Base-by-base conservation (phyloP, 2,329 filamentous ascomycete species). In the Neofusicoccum kwambonambiense region DNA sequence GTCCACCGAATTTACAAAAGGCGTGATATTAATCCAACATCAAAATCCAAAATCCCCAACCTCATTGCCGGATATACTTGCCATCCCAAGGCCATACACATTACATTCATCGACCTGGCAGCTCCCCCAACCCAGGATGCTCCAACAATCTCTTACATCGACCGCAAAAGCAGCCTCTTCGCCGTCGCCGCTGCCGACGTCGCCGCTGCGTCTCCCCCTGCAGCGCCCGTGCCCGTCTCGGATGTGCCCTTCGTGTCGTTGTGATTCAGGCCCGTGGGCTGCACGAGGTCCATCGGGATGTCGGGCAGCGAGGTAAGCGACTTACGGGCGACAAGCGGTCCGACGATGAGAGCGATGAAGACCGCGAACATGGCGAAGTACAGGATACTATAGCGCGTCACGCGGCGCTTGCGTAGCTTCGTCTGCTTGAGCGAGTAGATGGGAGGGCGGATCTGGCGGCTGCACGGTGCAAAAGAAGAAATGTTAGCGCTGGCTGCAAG, bases 401-500 rank as follows among this genome's bases (percentile, higher is more conserved):
- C 94, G 73, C 95, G 90, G 82, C 93, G 89, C 77, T 91, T 92
- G 68, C 95, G 88, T 19, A 99, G 88, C 83, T 97, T 98, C 13
- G 94, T 96, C 81, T 99, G 95, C 84, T 99, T 99, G 82, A 97
- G 87, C 1, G 95, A 97, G 81, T 99, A 99, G 75, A 99, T 99
- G 0, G 95, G 95, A 68, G 95, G 93, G 65, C 95, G 92, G 68
- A 99, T 99, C 90, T 99, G 95, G 70, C 93, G 94, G 78, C 95
- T 97, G 70, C 11, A 45, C 27, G 27, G 6, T 6, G 27, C 27
- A 61, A 13, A 50, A 56, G 64, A 56, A n/a, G 69, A 80, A 70
- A 77, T 66, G 3, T 31, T 15, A 27, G 49, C 7, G 64, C 66
- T 7, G 13, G 12, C n/a, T 35, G 34, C 31, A 3, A 22, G 35